Evolutionary conservation across 1,284 basidiomycete species (phyloP).

Genomic region (Ceratobasidium sp.): DNA sequence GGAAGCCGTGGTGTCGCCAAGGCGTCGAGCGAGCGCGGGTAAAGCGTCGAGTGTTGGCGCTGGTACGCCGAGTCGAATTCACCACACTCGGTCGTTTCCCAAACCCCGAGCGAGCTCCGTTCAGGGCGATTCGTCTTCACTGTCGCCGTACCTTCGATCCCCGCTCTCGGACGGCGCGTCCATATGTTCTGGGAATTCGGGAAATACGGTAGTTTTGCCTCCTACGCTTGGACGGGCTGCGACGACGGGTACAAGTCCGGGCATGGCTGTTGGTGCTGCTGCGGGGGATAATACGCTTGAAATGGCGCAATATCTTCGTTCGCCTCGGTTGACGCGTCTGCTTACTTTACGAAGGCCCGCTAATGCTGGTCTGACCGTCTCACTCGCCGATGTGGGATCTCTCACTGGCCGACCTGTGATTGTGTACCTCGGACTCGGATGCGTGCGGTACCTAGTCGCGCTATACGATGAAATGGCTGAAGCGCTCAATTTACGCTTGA

Average conservation of each 20-base stretch:
- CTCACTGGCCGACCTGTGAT: constrained; percentile 86
- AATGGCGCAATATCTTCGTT: constrained; percentile 86
- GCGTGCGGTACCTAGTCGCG: constrained; percentile 93
- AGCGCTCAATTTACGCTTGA: constrained; percentile 85
- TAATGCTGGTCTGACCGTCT: constrained; percentile 84
- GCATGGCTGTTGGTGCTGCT: not conserved
- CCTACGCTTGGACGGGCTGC: constrained; percentile 1
- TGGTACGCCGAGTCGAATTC: constrained; percentile 52
- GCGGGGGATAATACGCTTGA: constrained; percentile 54
- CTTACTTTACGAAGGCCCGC: constrained; percentile 82
- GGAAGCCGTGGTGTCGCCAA: not conserved
- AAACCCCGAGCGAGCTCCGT: constrained; percentile 18
- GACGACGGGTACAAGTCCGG: not conserved
- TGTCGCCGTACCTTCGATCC: constrained; percentile 23
- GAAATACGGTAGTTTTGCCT: constrained; percentile 36
- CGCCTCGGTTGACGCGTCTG: constrained; percentile 84
- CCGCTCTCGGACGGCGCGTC: constrained; percentile 39
- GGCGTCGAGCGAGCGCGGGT: constrained; percentile 19
- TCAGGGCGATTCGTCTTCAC: constrained; percentile 8
- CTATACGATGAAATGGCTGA: constrained; percentile 96
- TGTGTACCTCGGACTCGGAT: constrained; percentile 92
- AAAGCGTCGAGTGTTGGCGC: constrained; percentile 16
- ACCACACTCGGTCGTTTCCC: constrained; percentile 43
- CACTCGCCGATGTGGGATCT: constrained; percentile 90
- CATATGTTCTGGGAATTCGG: constrained; percentile 38